A percentile compares a stretch with the other conserved stretches of the same genome.
These are phyloP conservation scores for Nitzschia inconspicua DNA, from an alignment of 108 stramenopile species.

Conservation along the genomic window DNA sequence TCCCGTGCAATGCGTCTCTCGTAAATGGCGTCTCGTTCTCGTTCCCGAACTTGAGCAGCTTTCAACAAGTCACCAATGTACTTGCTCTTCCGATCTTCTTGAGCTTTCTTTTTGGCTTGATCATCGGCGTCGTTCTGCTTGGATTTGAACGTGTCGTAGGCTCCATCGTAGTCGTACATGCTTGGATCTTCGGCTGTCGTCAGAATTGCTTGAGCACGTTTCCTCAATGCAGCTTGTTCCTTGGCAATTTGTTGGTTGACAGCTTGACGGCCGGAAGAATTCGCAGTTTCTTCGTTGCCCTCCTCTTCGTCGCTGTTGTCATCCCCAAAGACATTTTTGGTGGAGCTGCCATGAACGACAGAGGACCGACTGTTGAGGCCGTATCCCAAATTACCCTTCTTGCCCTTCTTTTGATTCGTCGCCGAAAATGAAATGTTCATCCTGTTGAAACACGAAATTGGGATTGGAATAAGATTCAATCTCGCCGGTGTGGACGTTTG, in stretches of 20 bases:
- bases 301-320: conserved; percentile 31
- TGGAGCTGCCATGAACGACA: neutral
- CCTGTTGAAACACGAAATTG: no score
- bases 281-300: neutral
- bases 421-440: conserved; percentile 16
- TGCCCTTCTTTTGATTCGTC: neutral
- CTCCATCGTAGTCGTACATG: conserved; percentile 72
- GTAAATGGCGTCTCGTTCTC: conserved; percentile 60
- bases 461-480: no score
- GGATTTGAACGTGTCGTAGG: conserved; percentile 49
- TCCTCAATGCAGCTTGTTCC: conserved; percentile 68
- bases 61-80: conserved; percentile 66
- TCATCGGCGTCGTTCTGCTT: neutral
- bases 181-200: conserved; percentile 15
- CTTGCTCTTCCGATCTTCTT: conserved; percentile 36
- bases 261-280: conserved; percentile 17
- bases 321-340: conserved; percentile 20
- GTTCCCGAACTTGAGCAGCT: conserved; percentile 48
- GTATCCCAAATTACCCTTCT: neutral
- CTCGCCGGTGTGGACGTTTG: no score
- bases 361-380: conserved; percentile 17
- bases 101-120: neutral
- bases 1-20: conserved; percentile 69
- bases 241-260: conserved; percentile 61
- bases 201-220: conserved; percentile 52